A percentile compares a stretch with the other conserved stretches of the same genome.
Evolutionary conservation across 257 asterid genomes (phyloP).

Genomic region (Scutellaria minor): DNA sequence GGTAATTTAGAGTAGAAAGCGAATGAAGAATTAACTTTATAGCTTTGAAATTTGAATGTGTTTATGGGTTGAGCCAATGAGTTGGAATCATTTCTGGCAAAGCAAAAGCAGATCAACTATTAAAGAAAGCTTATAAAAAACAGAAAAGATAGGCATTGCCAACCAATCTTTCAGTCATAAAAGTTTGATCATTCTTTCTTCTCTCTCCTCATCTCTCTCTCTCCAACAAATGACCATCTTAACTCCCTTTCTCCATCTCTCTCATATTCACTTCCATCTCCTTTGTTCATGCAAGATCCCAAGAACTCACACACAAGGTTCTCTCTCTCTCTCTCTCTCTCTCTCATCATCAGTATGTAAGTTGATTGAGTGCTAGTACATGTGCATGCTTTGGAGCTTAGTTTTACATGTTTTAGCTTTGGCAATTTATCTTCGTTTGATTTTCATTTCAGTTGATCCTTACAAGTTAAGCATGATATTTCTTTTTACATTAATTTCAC

Average conservation of each 20-base stretch:
- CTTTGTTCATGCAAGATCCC: constrained; percentile 61
- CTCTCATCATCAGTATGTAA: constrained; percentile 3
- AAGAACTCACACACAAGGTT: constrained; percentile 52
- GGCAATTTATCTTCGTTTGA: neutral
- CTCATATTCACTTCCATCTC: constrained; percentile 28
- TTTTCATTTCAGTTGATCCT: neutral
- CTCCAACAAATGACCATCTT: constrained; percentile 48
- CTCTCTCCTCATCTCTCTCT: neutral
- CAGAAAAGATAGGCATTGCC: constrained; percentile 46
- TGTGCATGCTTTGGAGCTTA: constrained; percentile 12
- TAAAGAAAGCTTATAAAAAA: constrained; percentile 39
- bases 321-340: constrained; percentile 37
- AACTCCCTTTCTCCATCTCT: constrained; percentile 35
- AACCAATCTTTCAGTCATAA: constrained; percentile 48
- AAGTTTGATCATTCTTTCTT: constrained; percentile 35
- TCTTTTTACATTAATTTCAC: neutral
- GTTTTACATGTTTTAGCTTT: neutral
- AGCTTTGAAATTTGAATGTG: constrained; percentile 36
- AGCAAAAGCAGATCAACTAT: constrained; percentile 44
- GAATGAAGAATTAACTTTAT: constrained; percentile 20
- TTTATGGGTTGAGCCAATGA: constrained; percentile 29
- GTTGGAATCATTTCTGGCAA: constrained; percentile 51
- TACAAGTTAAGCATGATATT: neutral
- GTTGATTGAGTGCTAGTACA: neutral
- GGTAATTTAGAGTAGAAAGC: constrained; percentile 33